A percentile compares a stretch with the other conserved stretches of the same genome.
Conservation (phyloP, 208 protist genomes). For the Crithidia bombi region DNA sequence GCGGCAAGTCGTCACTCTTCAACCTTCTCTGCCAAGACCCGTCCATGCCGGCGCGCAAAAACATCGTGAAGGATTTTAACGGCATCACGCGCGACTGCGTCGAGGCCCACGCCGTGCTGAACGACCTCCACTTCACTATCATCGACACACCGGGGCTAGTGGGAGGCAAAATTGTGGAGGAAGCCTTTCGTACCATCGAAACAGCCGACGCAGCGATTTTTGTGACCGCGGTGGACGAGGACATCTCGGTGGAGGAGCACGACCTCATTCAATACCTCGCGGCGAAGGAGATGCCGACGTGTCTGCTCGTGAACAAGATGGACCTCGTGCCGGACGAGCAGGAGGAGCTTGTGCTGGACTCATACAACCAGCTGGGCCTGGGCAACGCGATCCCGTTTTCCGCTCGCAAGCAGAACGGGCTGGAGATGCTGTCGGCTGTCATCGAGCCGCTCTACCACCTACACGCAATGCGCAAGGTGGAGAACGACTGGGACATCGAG, state of each 20-base stretch:
- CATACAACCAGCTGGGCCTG: constrained; percentile 70
- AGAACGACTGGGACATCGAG: constrained; percentile 91
- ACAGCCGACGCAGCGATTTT: constrained; percentile 87
- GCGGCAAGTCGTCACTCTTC: constrained; percentile 91
- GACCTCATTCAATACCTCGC: constrained; percentile 69
- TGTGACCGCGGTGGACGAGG: constrained; percentile 73
- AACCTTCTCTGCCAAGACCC: constrained; percentile 84
- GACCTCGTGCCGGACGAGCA: constrained; percentile 73
- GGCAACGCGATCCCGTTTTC: constrained; percentile 82
- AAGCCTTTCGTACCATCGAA: constrained; percentile 84
- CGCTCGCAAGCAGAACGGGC: constrained; percentile 57
- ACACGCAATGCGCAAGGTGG: constrained; percentile 70
- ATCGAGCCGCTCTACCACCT: constrained; percentile 86
- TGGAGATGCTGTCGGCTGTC: constrained; percentile 74
- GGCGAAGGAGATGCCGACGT: constrained; percentile 71
- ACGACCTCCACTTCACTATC: constrained; percentile 85
- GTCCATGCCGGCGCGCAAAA: constrained; percentile 56
- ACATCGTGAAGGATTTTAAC: constrained; percentile 84
- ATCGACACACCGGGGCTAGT: constrained; percentile 92
- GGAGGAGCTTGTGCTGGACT: constrained; percentile 59
- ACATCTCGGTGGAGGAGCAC: constrained; percentile 66
- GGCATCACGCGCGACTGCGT: constrained; percentile 91
- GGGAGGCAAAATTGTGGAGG: constrained; percentile 76
- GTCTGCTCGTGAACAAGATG: constrained; percentile 91
- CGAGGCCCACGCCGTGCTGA: constrained; percentile 69